Base-by-base conservation (phyloP, 805 yeast genomes). In the Metschnikowia similis region DNA sequence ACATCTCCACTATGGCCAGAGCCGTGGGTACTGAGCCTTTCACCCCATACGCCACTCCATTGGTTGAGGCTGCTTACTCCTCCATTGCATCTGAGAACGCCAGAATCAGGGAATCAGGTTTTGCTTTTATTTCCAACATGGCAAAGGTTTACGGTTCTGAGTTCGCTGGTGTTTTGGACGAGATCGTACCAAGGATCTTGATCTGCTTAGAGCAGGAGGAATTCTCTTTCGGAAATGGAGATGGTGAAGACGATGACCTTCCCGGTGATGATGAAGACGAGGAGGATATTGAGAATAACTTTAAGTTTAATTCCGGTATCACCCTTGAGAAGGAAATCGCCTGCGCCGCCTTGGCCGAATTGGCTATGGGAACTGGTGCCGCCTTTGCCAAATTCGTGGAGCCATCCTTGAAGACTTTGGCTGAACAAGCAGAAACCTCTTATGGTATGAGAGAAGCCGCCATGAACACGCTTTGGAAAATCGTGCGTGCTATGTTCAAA, bases 241-340 rank as follows among this genome's bases (percentile, higher is more conserved):
- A 57, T 7, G 69, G 61, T 4, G 81, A 70, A 27, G 82, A 71
- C 14, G 85, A 75, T 32, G 83, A 72, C 27, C 80, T 76, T 49
- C 35, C 35, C 8, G 34, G 6, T 11, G 80, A 70, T 39, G 77
- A 71, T 45, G 86, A 77, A 35, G 60, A 53, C 3, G 83, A 78
- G 43, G 89, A 82, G 50, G 88, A 83, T 45, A 66, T 82, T 50
- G 83, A 79, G 53, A 85, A 85, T 61, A 85, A 86, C 54, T 75
- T 89, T 69, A 85, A 88, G 59, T 90, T 94, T 56, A 91, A 90
- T 79, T 87, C 96, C 46, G 97, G 96, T 75, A 82, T 94, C 61
- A 89, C 97, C 57, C 85, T 88, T 60, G 99, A 92, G 73, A 92
- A 92, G 72, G 97, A 91, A 72, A 88, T 89, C 57, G 96, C 96